Conservation (phyloP, 352 stramenopile species). For the Phytophthora citrophthora region DNA sequence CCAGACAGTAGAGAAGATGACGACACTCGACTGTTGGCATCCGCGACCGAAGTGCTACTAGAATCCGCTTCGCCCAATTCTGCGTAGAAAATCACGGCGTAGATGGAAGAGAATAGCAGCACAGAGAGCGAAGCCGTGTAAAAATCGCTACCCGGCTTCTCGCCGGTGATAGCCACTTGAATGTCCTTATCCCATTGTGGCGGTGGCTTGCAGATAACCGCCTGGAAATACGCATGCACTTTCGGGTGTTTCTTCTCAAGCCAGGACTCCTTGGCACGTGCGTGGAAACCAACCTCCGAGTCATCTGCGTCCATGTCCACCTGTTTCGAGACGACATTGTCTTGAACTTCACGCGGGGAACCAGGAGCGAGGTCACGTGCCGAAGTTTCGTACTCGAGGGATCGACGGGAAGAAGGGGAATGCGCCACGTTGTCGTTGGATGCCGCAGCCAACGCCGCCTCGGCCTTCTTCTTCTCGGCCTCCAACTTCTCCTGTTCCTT, state of each 20-base stretch:
- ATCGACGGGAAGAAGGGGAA: slow-evolving; percentile 25
- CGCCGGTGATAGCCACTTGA: slow-evolving; percentile 74
- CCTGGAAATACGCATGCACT: slow-evolving; percentile 64
- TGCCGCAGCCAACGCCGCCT: slow-evolving; percentile 16
- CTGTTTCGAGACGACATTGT: slow-evolving; percentile 57
- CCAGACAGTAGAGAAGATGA: slow-evolving; percentile 83
- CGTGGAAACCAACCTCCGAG: slow-evolving; percentile 41
- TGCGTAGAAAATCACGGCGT: slow-evolving; percentile 82
- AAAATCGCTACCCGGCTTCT: slow-evolving; percentile 82
- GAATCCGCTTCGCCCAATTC: slow-evolving; percentile 65
- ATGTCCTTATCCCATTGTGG: slow-evolving; percentile 89
- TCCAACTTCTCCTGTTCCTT: slow-evolving; percentile 52
- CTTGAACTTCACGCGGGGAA: slow-evolving; percentile 24
- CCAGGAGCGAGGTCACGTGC: slow-evolving; percentile 8
- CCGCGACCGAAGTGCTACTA: slow-evolving; percentile 37
- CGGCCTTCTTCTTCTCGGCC: slow-evolving; percentile 33
- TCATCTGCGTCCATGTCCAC: slow-evolving; percentile 69
- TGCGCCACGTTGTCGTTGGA: slow-evolving; percentile 26
- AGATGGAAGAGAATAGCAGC: slow-evolving; percentile 70
- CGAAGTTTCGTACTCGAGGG: slow-evolving; percentile 24
- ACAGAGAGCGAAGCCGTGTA: slow-evolving; percentile 73
- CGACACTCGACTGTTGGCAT: slow-evolving; percentile 59
- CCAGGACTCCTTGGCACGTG: slow-evolving; percentile 62
- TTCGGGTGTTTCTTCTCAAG: slow-evolving; percentile 57
- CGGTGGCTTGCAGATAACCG: slow-evolving; percentile 68